Conservation (phyloP, 2,329 filamentous ascomycete genomes). For the Sclerotinia trifoliorum region DNA sequence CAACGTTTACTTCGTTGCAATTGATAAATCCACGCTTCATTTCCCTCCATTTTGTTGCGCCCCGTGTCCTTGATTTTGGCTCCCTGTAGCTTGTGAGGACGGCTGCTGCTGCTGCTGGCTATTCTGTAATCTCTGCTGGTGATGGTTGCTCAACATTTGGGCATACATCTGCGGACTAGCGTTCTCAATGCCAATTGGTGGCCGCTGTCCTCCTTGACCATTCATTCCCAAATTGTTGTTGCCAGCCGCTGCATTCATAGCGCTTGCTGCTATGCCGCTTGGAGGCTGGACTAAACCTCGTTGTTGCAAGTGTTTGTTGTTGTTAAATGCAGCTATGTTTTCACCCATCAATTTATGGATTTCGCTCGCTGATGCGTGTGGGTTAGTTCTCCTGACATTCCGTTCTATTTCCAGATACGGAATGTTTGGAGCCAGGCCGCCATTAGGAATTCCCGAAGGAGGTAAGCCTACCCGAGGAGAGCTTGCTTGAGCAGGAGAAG, state of each 20-base stretch:
- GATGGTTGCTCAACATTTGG: slow-evolving; percentile 50
- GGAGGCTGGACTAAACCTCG: slow-evolving; percentile 38
- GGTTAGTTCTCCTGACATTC: slow-evolving; percentile 11
- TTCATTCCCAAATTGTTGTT: slow-evolving; percentile 28
- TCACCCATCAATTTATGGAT: slow-evolving; percentile 41
- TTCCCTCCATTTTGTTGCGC: slow-evolving; percentile 22
- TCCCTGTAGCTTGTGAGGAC: slow-evolving; percentile 23
- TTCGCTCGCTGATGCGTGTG: slow-evolving; percentile 14
- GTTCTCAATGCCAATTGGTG: slow-evolving; percentile 41
- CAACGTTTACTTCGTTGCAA: slow-evolving; percentile 8
- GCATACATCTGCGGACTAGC: slow-evolving; percentile 49
- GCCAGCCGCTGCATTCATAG: slow-evolving; percentile 52
- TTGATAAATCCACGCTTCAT: slow-evolving; percentile 9
- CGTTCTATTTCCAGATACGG: slow-evolving; percentile 17
- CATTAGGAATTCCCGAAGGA: slow-evolving; percentile 20
- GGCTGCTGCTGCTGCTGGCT: slow-evolving; percentile 39
- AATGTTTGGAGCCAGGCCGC: slow-evolving; percentile 7
- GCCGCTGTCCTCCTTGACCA: slow-evolving; percentile 20
- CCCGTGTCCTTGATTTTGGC: slow-evolving; percentile 23
- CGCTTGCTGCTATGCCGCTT: slow-evolving; percentile 49
- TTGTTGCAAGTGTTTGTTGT: slow-evolving; percentile 32
- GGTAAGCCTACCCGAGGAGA: slow-evolving; percentile 37
- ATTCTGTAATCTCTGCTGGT: slow-evolving; percentile 40
- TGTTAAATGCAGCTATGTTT: slow-evolving; percentile 20
- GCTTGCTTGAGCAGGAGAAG: slow-evolving; percentile 34